These are phyloP conservation scores for Myxozyma kluyveri DNA, from an alignment of 805 yeast species.

Conservation along the genomic window DNA sequence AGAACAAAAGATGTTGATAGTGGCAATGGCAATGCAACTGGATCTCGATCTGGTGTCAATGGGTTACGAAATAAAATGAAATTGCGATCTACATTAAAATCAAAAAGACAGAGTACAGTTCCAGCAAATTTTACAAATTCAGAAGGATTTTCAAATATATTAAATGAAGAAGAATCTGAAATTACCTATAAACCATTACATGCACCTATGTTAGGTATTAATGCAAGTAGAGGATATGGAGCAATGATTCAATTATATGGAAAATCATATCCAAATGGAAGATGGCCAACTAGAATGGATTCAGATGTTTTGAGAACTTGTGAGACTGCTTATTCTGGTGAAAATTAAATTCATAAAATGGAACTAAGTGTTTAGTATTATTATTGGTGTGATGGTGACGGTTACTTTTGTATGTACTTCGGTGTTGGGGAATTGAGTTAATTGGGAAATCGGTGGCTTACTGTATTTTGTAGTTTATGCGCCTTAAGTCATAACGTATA, in stretches of 20 bases:
- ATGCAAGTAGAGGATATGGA: not conserved
- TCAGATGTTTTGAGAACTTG: constrained; percentile 13
- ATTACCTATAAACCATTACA: not conserved
- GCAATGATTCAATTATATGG: not conserved
- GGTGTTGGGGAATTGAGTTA: too few species aligned
- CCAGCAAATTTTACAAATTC: not conserved
- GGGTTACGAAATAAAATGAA: not conserved
- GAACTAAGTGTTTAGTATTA: too few species aligned
- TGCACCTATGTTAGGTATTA: constrained; percentile 6
- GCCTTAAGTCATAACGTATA: not conserved
- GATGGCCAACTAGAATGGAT: constrained; percentile 26
- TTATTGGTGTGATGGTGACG: too few species aligned
- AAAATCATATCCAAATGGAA: constrained; percentile 3
- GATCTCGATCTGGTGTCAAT: not conserved
- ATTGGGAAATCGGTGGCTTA: too few species aligned
- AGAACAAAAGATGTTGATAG: constrained; percentile 3
- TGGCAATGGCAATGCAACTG: not conserved
- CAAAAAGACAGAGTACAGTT: not conserved
- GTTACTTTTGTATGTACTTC: too few species aligned
- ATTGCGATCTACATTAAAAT: not conserved
- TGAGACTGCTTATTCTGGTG: not conserved
- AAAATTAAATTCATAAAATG: too few species aligned
- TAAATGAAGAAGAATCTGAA: constrained; percentile 8
- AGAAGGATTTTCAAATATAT: not conserved
- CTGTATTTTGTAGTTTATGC: not conserved